phyloP scores from a whole-genome alignment of 2,329 filamentous ascomycete species.

The Monosporascus sp. region DNA sequence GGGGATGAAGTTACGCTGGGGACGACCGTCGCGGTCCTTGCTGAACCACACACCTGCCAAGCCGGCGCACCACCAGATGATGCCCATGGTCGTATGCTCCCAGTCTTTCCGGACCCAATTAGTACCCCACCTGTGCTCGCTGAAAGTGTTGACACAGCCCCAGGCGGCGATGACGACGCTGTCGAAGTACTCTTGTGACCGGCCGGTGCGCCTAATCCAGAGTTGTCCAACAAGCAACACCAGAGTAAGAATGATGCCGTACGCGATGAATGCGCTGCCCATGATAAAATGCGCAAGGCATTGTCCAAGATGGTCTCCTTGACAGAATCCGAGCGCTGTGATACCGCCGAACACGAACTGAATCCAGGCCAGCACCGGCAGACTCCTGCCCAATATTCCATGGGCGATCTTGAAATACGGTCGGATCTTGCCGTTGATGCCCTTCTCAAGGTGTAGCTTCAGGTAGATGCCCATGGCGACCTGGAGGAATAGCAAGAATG shows the following conservation, averaged over 20 bases:
- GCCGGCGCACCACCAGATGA: constrained; percentile 96
- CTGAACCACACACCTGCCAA: constrained; percentile 90
- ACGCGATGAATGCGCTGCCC: constrained; percentile 93
- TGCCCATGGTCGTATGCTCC: constrained; percentile 99
- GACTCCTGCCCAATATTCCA: constrained; percentile 75
- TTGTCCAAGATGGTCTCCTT: constrained; percentile 84
- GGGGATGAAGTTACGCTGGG: constrained; percentile 89
- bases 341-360: constrained; percentile 98
- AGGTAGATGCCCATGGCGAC: constrained; percentile 80
- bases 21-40: constrained; percentile 72
- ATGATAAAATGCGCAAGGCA: constrained; percentile 98
- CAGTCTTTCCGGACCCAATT: constrained; percentile 90
- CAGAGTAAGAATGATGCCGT: constrained; percentile 82
- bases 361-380: constrained; percentile 82
- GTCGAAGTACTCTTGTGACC: constrained; percentile 96
- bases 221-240: constrained; percentile 81
- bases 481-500: constrained; percentile 73
- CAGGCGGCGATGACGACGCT: constrained; percentile 84
- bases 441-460: constrained; percentile 81
- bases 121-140: constrained; percentile 89
- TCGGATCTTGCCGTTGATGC: constrained; percentile 74
- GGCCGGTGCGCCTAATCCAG: constrained; percentile 76
- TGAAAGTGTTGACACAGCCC: constrained; percentile 98
- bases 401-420: constrained; percentile 67
- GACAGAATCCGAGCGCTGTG: constrained; percentile 86